Conservation (phyloP, 345 rosid species). For the Dimocarpus longan region DNA sequence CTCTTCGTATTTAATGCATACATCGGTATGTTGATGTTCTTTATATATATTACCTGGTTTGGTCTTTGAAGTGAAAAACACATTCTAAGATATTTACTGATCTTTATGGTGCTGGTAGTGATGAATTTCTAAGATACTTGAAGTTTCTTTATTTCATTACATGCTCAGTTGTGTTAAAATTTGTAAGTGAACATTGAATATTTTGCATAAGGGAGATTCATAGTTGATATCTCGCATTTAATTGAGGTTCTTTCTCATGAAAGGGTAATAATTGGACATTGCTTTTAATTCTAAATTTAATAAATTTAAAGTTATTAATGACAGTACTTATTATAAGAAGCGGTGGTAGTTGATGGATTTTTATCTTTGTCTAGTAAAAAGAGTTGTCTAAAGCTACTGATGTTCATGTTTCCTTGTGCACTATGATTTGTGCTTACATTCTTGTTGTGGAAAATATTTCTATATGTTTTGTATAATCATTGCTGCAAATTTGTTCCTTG, state of each 20-base stretch:
- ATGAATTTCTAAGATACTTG: not conserved
- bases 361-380: not conserved
- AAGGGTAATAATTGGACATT: not conserved
- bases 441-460: not conserved
- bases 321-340: not conserved
- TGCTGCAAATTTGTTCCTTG: not conserved
- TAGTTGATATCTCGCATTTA: not conserved
- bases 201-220: not conserved
- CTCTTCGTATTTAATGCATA: not conserved
- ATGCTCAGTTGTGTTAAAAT: not conserved
- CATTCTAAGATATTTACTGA: not conserved
- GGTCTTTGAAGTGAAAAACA: not conserved
- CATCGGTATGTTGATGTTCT: not conserved
- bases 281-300: not conserved
- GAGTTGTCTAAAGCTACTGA: slow-evolving; percentile 7
- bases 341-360: not conserved
- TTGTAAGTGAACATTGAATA: not conserved
- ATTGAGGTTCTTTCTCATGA: not conserved
- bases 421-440: slow-evolving; percentile 1
- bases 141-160: not conserved
- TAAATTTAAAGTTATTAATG: not conserved
- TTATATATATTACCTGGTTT: not conserved
- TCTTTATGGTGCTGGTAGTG: slow-evolving; percentile 6
- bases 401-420: not conserved
- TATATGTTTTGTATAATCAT: not conserved